Base-by-base conservation (phyloP, 495 filamentous ascomycete genomes). In the Aspergillus panamensis region DNA sequence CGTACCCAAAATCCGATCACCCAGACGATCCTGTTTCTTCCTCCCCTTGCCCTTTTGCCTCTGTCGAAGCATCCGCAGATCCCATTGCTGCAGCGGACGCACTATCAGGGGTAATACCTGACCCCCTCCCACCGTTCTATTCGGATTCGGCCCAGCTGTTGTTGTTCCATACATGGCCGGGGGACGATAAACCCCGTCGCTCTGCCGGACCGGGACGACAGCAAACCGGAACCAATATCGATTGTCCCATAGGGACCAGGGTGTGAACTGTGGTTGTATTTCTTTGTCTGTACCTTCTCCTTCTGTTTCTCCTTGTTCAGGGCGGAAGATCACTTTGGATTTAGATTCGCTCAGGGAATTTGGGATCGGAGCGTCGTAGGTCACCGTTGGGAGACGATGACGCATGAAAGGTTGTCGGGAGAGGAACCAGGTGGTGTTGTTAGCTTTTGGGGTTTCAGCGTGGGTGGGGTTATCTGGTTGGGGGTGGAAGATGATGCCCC, bases 171-270 rank as follows among this genome's bases (percentile, higher is more conserved):
- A 5, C 2, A 25, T 5, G 25, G 25, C 2, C 35, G 35, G 35
- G 8, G 14, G 14, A 12, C 3, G 14, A 39, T 10, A 12, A 12
- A 3, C 5, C 35, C 25, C 25, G 25, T 45, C 31, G 9, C 35
- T 14, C 17, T 10, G 16, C 42, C 19, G 42, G 17, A 8, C 16
- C 1, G 17, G 63, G 58, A 44, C 14, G 25, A 13, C 66, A 9
- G 53, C 60, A 10, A 91, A 40, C 4, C 85, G 81, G 35, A 96
- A 72, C 93, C 93, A 97, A 74, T 81, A 96, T 8, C 93, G 82
- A 9, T 87, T 82, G 67, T 97, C 93, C 82, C 84, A 96, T 1
- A 94, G 74, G 3, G 32, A 59, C 71, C 74, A 73, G 1, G 63
- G 61, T 0, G 67, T 60, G 17, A 58, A 63, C 16, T n/a, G 44